Evolutionary conservation across 306 rosid species (phyloP), one percentile per base, ranked within the genome.

Genomic region (Gynostemma pentaphyllum): DNA sequence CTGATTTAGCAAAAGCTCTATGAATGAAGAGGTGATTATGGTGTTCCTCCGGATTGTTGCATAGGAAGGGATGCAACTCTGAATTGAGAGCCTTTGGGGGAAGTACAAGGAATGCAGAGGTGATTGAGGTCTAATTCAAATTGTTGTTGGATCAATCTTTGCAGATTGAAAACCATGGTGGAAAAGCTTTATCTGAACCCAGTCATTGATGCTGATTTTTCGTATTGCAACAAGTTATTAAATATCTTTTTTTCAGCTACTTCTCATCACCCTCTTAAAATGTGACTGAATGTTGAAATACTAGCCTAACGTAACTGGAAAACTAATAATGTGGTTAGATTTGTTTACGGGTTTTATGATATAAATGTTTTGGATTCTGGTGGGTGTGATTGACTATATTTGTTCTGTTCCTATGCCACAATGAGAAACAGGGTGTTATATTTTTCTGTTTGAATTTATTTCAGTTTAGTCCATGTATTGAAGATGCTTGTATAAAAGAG

Each of bases 141-240:
- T 46, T 46, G 50, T 45, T 16, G 50, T 45, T n/a, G 46, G 46
- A 14, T 42, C 36, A 16, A 51, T 51, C 59, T 13, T 51, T 52
- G 60, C 28, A 37, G 60, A 52, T 52, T 52, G 60, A 52, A 12
- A 27, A 5, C 60, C 39, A 52, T 52, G 60, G 18, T n/a, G n/a
- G n/a, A n/a, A n/a, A n/a, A 52, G 28, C 34, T 11, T 15, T 52
- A 30, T 51, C 26, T 50, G 2, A 16, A 5, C 28, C 28, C 29
- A 15, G 7, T 15, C 60, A 52, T 13, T 14, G 60, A 27, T 14
- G 39, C 28, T 15, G 39, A 27, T 52, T 52, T 52, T 27, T 21
- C 60, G 15, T 34, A 13, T 52, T 52, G 60, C 4, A 52, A 16
- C 18, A 18, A 32, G 28, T 32, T 56, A 56, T 56, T 30, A 30